Conservation (phyloP, 2,329 filamentous ascomycete species). For the Penicillium sp. region DNA sequence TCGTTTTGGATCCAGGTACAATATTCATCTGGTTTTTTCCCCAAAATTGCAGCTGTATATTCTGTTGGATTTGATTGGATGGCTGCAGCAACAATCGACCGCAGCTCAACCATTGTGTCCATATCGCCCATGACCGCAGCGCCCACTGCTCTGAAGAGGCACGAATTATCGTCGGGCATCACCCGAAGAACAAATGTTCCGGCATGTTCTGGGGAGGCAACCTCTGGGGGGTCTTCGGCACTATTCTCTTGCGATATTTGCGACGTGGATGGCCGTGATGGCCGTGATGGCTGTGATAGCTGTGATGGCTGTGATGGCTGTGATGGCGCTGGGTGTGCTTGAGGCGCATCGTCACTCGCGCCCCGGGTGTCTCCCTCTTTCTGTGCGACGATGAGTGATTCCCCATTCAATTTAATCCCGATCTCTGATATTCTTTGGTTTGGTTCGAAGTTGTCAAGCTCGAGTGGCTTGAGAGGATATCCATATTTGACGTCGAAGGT, state of each 20-base stretch:
- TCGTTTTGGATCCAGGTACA: conserved; percentile 76
- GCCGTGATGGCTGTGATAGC: conserved; percentile 4
- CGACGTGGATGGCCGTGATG: conserved; percentile 35
- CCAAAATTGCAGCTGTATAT: conserved; percentile 75
- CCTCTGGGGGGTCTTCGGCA: conserved; percentile 61
- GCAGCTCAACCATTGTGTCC: conserved; percentile 68
- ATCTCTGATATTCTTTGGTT: conserved; percentile 54
- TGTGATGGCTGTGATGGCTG: conserved; percentile 13
- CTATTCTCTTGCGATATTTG: conserved; percentile 43
- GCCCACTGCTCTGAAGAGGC: conserved; percentile 86
- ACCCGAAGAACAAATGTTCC: conserved; percentile 73
- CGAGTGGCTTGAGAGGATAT: conserved; percentile 68
- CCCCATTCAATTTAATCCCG: conserved; percentile 63
- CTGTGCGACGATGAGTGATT: conserved; percentile 64
- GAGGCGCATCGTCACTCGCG: background rate
- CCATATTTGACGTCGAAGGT: conserved; percentile 79
- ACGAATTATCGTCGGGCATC: conserved; percentile 96
- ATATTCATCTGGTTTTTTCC: conserved; percentile 70
- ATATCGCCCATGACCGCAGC: conserved; percentile 70
- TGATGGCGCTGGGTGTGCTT: background rate
- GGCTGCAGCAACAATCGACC: conserved; percentile 72
- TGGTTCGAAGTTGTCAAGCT: conserved; percentile 55
- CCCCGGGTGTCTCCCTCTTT: conserved; percentile 35
- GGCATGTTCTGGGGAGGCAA: conserved; percentile 56
- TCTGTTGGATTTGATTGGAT: conserved; percentile 71